A percentile compares a stretch with the other conserved stretches of the same genome.
Evolutionary conservation across 208 protist species (phyloP).

Genomic region (Crithidia thermophila): DNA sequence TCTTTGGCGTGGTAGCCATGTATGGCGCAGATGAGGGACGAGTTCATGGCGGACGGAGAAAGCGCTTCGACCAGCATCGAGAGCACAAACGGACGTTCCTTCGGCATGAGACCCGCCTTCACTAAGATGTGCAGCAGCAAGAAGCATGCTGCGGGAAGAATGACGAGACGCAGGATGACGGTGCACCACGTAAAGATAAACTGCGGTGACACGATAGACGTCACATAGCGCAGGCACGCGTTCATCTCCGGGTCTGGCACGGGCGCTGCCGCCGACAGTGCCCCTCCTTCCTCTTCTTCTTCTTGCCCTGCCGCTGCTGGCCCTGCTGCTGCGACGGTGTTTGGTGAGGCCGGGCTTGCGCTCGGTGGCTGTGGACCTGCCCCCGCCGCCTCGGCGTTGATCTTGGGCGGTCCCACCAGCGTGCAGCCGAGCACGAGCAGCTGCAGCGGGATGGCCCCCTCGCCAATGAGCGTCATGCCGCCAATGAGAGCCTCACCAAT

Average conservation of each 20-base stretch:
- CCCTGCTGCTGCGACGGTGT: too few species aligned
- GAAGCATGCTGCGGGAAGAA: slow-evolving; percentile 59
- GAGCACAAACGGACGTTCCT: slow-evolving; percentile 55
- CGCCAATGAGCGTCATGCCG: slow-evolving; percentile 56
- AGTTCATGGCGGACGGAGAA: slow-evolving; percentile 69
- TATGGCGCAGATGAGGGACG: slow-evolving; percentile 63
- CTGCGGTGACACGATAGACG: slow-evolving; percentile 11
- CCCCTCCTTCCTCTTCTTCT: background rate
- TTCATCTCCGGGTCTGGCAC: background rate
- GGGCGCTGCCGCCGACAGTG: background rate
- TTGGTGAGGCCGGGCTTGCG: too few species aligned
- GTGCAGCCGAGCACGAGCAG: slow-evolving; percentile 56
- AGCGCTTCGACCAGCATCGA: slow-evolving; percentile 59
- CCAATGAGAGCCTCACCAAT: slow-evolving; percentile 47
- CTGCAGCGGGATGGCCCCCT: slow-evolving; percentile 66
- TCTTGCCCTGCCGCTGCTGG: too few species aligned
- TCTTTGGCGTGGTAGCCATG: slow-evolving; percentile 54
- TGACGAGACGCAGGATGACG: slow-evolving; percentile 50
- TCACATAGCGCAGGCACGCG: slow-evolving; percentile 1
- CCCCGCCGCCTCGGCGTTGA: background rate
- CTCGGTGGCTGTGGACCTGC: too few species aligned
- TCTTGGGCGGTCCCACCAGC: slow-evolving; percentile 14
- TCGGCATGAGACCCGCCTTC: slow-evolving; percentile 39
- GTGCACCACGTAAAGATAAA: slow-evolving; percentile 41
- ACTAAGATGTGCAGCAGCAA: slow-evolving; percentile 56